phyloP scores from a whole-genome alignment of 495 filamentous ascomycete species.

The Penicillium antarcticum region DNA sequence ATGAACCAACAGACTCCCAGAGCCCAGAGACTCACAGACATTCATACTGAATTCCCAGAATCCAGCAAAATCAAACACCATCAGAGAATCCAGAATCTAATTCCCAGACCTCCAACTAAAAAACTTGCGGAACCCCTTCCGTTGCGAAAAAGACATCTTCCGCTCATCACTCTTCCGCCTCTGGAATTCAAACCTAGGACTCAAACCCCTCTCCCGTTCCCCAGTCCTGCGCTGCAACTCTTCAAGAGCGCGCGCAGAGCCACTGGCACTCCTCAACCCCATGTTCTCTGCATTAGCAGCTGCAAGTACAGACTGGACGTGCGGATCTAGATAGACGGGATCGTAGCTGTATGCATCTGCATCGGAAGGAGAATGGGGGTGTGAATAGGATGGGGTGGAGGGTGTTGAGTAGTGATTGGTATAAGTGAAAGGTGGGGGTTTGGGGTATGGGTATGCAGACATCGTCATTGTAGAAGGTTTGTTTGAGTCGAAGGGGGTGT shows the following conservation, averaged over 20 bases:
- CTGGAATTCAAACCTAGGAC: background rate
- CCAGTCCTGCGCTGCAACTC: slow-evolving; percentile 22
- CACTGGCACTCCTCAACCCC: slow-evolving; percentile 20
- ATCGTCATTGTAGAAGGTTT: background rate
- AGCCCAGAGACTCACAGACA: background rate
- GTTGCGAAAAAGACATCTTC: slow-evolving; percentile 12
- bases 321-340: slow-evolving; percentile 22
- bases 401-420: slow-evolving; percentile 13
- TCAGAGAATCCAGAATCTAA: background rate
- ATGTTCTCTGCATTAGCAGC: slow-evolving; percentile 28
- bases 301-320: slow-evolving; percentile 27
- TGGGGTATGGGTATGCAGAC: background rate
- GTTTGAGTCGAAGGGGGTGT: background rate
- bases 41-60: background rate
- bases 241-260: slow-evolving; percentile 18
- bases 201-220: background rate
- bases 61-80: background rate
- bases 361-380: slow-evolving; percentile 1
- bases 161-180: slow-evolving; percentile 7
- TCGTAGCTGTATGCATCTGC: slow-evolving; percentile 11
- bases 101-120: slow-evolving; percentile 27
- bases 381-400: slow-evolving; percentile 9
- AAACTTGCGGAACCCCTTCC: slow-evolving; percentile 21
- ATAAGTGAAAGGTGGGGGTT: too few relatives aligned
- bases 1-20: background rate